Base-by-base conservation (phyloP, 1,284 basidiomycete species). In the Rhodofomes roseus region DNA sequence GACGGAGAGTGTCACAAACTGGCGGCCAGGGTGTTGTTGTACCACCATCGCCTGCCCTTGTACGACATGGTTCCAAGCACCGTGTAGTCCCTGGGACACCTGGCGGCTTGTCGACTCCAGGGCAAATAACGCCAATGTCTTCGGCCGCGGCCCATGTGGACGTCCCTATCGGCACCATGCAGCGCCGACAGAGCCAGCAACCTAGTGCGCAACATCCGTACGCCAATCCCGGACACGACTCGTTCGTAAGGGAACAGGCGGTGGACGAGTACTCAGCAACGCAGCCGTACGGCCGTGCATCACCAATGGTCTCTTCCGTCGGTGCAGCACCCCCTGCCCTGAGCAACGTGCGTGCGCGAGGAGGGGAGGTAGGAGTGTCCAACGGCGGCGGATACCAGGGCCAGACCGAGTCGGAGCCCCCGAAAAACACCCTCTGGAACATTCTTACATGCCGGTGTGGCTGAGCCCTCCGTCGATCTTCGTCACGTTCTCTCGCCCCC, bases 371-470 rank as follows among this genome's bases (percentile, higher is more conserved):
- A 36, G 87, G 87, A 54, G 78, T 82, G 59, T 81, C 87, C 53
- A 81, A 85, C 62, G 83, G 81, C 57, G 84, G 81, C 59, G 80
- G 78, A 46, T 84, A 85, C 67, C 80, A 82, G 59, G 81, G 80
- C 54, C 83, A 86, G 66, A 80, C 84, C 60, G 76, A 79, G 57
- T 79, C 83, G 60, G 79, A 81, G 62, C 77, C 78, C 57, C 83
- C 81, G 54, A 84, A 85, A 74, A 77, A 79, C 60, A 76, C 77
- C 61, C 74, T 91, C 59, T 77, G 88, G 77, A 79, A 82, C 73
- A 82, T 92, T 65, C 73, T 92, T 63, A 91, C 89, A 58, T 92
- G 90, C 76, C 84, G 83, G 67, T 93, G 90, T 77, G 86, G 83
- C 69, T 83, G 72, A 77, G 61, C 56, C 59, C 46, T 52, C 43